These are phyloP conservation scores for Bromus sterilis DNA, from an alignment of 176 grass and related monocot species.

Conservation along the genomic window DNA sequence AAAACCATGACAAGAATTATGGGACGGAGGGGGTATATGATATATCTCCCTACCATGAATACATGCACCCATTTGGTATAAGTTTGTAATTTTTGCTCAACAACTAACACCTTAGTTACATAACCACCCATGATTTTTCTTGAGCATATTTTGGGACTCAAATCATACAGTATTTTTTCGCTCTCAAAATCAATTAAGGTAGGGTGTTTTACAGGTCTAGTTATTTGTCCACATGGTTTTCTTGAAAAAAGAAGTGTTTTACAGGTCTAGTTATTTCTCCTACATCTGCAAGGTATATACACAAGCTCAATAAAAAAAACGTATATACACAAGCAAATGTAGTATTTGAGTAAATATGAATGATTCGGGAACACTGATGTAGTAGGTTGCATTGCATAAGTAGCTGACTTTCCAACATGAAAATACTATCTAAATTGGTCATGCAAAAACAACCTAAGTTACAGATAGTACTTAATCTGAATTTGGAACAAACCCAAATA, in stretches of 20 bases:
- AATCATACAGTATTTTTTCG: background rate
- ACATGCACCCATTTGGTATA: background rate
- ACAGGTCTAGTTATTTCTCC: background rate
- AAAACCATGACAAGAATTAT: too few relatives aligned
- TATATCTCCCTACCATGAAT: background rate
- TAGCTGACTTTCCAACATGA: background rate
- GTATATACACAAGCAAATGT: background rate
- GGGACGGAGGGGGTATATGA: too few relatives aligned
- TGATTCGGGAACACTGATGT: background rate
- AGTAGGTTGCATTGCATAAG: background rate
- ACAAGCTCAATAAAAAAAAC: too few relatives aligned
- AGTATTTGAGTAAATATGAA: background rate
- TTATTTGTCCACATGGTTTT: background rate
- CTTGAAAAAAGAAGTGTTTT: background rate
- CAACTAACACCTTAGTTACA: background rate
- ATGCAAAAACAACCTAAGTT: background rate
- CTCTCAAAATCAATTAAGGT: background rate
- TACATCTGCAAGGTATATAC: background rate
- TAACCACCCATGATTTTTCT: background rate
- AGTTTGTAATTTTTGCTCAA: background rate
- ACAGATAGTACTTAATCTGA: background rate
- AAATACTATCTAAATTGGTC: background rate
- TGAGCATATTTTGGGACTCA: background rate
- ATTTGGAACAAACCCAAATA: background rate
- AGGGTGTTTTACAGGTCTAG: background rate